Evolutionary conservation across 176 grass and related monocot genomes (phyloP), one percentile per base, ranked within the genome.

Genomic region (Saccharum officinarum): DNA sequence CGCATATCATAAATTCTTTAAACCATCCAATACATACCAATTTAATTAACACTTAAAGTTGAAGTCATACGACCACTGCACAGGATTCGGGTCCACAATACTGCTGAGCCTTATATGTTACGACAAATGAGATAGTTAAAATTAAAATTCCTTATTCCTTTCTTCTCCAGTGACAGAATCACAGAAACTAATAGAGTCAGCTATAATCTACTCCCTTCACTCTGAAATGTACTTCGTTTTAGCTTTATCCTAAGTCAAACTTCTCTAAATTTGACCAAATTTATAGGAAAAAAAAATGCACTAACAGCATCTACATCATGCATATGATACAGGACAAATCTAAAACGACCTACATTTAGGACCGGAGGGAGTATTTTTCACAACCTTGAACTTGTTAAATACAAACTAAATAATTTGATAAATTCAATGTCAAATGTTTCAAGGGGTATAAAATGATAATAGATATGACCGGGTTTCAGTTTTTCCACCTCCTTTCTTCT

Each of bases 371-470:
- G 55, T 59, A 14, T 66, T 65, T n/a, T 49, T 9, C n/a, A 36
- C n/a, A 80, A 11, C 42, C 17, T 68, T 37, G 45, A 50, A 75
- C 7, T 31, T 75, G 22, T 14, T 44, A 25, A 10, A 18, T 22
- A 71, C 11, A 41, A 70, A 46, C 41, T 46, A 17, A 47, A 45
- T 73, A 49, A 47, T 74, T 74, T 42, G 11, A 54, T 25, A 67
- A 76, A 49, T 52, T 31, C 1, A n/a, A 36, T 41, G 30, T 59
- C 5, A 26, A 47, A 62, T 69, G 10, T 60, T 18, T 34, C 28
- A 40, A 68, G 2, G 45, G 17, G 49, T 66, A 54, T 34, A 74
- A 76, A 66, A 78, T 67, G 68, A 59, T 6, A 89, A 89, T n/a
- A 59, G 26, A 60, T 45, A 37, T 63, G 36, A 38, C 22, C 20